phyloP scores from a whole-genome alignment of 1,284 basidiomycete species.

The Hypsizygus ulmarius region DNA sequence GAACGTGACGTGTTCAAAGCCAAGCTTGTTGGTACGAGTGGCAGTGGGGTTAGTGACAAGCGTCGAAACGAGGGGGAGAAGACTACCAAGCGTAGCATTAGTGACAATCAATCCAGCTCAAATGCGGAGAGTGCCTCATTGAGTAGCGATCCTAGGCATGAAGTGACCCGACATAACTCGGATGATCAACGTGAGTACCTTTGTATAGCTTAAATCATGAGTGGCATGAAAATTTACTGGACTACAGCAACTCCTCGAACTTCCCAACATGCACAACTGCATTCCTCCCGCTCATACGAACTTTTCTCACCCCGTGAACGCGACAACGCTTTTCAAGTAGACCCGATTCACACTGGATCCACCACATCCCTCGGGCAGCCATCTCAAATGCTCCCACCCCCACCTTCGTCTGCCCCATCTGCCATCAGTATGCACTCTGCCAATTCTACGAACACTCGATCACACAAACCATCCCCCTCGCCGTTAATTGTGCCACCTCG shows the following conservation, averaged over 20 bases:
- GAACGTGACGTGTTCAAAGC: constrained; percentile 73
- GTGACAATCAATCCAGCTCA: constrained; percentile 8
- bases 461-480: constrained; percentile 33
- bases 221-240: constrained; percentile 6
- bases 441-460: constrained; percentile 20
- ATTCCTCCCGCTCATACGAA: constrained; percentile 41
- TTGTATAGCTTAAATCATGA: neutral
- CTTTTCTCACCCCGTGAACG: constrained; percentile 28
- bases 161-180: constrained; percentile 40
- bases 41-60: constrained; percentile 25
- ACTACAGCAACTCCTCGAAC: constrained; percentile 28
- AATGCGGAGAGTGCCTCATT: constrained; percentile 4
- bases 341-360: constrained; percentile 15
- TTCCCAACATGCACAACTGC: constrained; percentile 24
- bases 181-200: constrained; percentile 53
- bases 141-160: constrained; percentile 28
- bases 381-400: constrained; percentile 21
- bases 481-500: constrained; percentile 45
- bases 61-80: constrained; percentile 23
- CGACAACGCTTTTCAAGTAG: constrained; percentile 24
- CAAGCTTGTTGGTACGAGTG: constrained; percentile 40
- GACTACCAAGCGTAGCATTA: constrained; percentile 17
- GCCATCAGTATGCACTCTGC: constrained; percentile 11
- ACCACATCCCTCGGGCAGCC: constrained; percentile 10
- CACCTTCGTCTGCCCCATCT: constrained; percentile 29